These are phyloP conservation scores for Carex pumila DNA, from an alignment of 176 grass and related monocot genomes.

Conservation along the genomic window DNA sequence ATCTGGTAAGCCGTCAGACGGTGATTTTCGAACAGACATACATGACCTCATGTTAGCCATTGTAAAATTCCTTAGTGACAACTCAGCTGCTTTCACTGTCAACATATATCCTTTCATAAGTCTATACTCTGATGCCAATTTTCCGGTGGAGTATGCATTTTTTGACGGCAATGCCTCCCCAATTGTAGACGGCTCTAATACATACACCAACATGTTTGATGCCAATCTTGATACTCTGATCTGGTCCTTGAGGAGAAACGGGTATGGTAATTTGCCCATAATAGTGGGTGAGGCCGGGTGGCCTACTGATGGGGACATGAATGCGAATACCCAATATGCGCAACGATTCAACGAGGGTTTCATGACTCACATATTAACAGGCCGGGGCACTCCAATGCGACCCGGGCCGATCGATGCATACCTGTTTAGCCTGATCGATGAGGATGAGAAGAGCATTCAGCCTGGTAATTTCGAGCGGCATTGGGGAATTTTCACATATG, in stretches of 20 bases:
- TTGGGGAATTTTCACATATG: slow-evolving; percentile 89
- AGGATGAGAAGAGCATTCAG: slow-evolving; percentile 94
- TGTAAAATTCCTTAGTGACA: slow-evolving; percentile 85
- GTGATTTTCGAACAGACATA: slow-evolving; percentile 85
- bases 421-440: slow-evolving; percentile 91
- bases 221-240: slow-evolving; percentile 86
- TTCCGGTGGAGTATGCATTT: slow-evolving; percentile 92
- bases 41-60: slow-evolving; percentile 79
- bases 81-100: slow-evolving; percentile 69
- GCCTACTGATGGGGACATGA: slow-evolving; percentile 85
- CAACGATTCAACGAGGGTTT: slow-evolving; percentile 94
- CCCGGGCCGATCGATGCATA: slow-evolving; percentile 67
- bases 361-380: slow-evolving; percentile 57
- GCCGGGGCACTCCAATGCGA: slow-evolving; percentile 68
- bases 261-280: slow-evolving; percentile 59
- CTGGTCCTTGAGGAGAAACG: slow-evolving; percentile 92
- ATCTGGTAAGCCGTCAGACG: slow-evolving; percentile 62
- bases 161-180: slow-evolving; percentile 57
- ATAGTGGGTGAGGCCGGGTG: slow-evolving; percentile 90
- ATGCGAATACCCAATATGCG: slow-evolving; percentile 61
- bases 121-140: slow-evolving; percentile 71
- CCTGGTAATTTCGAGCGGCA: slow-evolving; percentile 98
- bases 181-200: slow-evolving; percentile 56
- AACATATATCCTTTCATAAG: slow-evolving; percentile 99
- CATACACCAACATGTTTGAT: slow-evolving; percentile 95